Evolutionary conservation across 306 rosid species (phyloP).

Genomic region (Rosa rugosa): DNA sequence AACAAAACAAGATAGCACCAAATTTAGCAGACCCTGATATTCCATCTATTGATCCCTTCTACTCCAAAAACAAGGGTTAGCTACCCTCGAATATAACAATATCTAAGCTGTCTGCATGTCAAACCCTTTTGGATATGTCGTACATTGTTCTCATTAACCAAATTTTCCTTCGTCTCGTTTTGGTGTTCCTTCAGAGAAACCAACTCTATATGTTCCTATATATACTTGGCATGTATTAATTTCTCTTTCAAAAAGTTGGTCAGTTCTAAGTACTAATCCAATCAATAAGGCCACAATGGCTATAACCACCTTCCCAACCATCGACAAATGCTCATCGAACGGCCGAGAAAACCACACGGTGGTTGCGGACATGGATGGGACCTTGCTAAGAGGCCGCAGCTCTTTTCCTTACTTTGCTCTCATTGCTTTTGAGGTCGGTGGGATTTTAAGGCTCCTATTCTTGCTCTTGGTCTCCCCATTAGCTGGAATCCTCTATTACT

Average conservation of each 20-base stretch:
- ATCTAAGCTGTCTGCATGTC: not conserved
- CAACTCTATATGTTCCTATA: not conserved
- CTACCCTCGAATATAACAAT: conserved; percentile 33
- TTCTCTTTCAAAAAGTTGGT: not conserved
- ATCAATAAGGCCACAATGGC: conserved; percentile 2
- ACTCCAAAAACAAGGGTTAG: conserved; percentile 31
- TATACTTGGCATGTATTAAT: not conserved
- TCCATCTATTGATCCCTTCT: not conserved
- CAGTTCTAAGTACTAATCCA: not conserved
- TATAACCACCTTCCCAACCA: conserved; percentile 38
- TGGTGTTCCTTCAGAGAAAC: not conserved
- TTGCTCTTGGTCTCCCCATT: conserved; percentile 57
- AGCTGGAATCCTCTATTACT: conserved; percentile 69
- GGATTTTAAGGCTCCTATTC: conserved; percentile 60
- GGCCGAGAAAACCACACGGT: conserved; percentile 71
- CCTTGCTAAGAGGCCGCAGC: conserved; percentile 68
- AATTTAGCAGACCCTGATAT: not conserved
- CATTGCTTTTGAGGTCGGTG: conserved; percentile 77
- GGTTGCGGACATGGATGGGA: conserved; percentile 91
- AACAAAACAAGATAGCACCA: conserved; percentile 17
- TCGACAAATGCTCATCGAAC: conserved; percentile 50
- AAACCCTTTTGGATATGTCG: conserved; percentile 24
- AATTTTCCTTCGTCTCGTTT: conserved; percentile 10
- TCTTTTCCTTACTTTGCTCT: conserved; percentile 85
- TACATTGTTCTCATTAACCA: conserved; percentile 15